A percentile compares a stretch with the other conserved stretches of the same genome.
Evolutionary conservation across 148 eudicot species (phyloP).

Genomic region (Fagopyrum homotropicum): DNA sequence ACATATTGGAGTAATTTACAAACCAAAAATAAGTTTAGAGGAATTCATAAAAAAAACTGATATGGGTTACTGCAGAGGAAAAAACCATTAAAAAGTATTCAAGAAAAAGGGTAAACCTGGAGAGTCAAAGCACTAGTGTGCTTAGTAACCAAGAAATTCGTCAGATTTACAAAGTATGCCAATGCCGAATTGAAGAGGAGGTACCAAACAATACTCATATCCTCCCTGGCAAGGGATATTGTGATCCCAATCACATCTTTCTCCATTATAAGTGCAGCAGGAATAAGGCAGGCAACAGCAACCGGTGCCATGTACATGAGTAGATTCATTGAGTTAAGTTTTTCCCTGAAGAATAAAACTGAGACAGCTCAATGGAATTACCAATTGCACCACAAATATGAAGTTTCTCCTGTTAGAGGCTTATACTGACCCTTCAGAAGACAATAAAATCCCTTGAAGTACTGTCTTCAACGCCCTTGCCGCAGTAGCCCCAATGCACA

Average conservation of each 20-base stretch:
- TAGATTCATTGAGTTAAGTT: constrained; percentile 87
- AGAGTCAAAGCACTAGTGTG: constrained; percentile 94
- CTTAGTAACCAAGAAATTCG: constrained; percentile 94
- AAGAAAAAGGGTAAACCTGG: constrained; percentile 42
- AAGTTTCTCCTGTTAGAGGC: background rate
- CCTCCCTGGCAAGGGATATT: constrained; percentile 61
- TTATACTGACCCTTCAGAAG: constrained; percentile 65
- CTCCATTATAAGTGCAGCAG: constrained; percentile 77
- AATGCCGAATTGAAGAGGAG: constrained; percentile 76
- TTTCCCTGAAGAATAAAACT: constrained; percentile 51
- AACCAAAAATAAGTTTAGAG: background rate
- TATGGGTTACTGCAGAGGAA: background rate
- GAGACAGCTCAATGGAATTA: background rate
- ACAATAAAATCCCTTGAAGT: constrained; percentile 77
- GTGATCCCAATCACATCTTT: constrained; percentile 72
- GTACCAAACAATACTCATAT: constrained; percentile 59
- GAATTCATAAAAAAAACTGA: background rate
- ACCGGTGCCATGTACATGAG: constrained; percentile 91
- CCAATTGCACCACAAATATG: background rate
- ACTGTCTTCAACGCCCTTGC: constrained; percentile 88
- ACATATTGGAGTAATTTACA: background rate
- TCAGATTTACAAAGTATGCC: constrained; percentile 79
- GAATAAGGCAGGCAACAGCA: constrained; percentile 68
- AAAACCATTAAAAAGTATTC: background rate
- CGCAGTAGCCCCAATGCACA: constrained; percentile 91